Base-by-base conservation (phyloP, 371 early-diverging fungal species). In the Lichtheimia corymbifera region DNA sequence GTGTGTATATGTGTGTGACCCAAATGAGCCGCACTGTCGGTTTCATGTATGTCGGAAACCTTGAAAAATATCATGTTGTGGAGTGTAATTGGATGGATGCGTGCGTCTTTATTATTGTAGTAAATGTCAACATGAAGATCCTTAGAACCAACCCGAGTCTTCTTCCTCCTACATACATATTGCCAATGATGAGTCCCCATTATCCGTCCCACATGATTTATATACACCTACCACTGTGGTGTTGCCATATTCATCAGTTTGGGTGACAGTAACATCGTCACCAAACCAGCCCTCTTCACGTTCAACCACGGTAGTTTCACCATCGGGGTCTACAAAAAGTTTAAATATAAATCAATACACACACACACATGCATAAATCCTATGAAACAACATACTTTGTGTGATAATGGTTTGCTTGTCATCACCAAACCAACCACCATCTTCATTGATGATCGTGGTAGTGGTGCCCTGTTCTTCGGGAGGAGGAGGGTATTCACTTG, bases 371-470 rank as follows among this genome's bases (percentile, higher is more conserved):
- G 17, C 18, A 9, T 22, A 28, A 44, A 50, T 6, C 43, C 14
- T 41, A 43, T 49, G 27, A 22, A 13, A 13, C 44, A 35, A 13
- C 58, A 49, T 69, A 71, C 71, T 69, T 50, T 63, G 50, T 4
- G 65, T 64, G 42, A 74, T 59, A 27, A 73, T 65, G 15, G 75
- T 74, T 54, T 74, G 69, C 24, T 62, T 64, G 50, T 77, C 77
- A 27, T 58, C 43, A 24, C 72, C 66, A 65, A 73, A 77, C 58
- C 63, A 69, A 17, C 73, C 73, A 50, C 71, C 70, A 50, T 78
- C 75, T 55, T 78, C 75, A 43, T 73, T 73, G 55, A 72, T 74
- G 55, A 74, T 62, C 13, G 72, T 74, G 2, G 74, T 71, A 5
- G 60, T 67, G n/a, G 50, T 42, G 25, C 66, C 68, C 13, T 55